A percentile compares a stretch with the other conserved stretches of the same genome.
Evolutionary conservation across 1,284 basidiomycete genomes (phyloP).

Genomic region (Cryptococcus deneoformans): DNA sequence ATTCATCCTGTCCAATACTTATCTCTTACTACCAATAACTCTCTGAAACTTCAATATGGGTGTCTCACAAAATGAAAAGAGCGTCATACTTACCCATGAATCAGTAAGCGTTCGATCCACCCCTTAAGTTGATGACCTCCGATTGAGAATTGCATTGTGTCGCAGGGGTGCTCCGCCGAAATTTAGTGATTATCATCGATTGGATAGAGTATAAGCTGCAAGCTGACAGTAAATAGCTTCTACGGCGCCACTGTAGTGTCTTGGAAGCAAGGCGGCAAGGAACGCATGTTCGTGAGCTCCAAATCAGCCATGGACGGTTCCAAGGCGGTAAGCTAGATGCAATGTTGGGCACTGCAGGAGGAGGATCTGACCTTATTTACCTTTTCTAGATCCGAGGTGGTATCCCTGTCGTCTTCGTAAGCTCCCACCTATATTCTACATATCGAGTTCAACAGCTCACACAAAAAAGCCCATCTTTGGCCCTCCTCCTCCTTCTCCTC

Average conservation of each 20-base stretch:
- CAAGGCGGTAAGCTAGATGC: constrained; percentile 52
- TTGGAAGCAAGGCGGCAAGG: constrained; percentile 54
- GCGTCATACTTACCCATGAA: constrained; percentile 35
- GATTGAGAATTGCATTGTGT: constrained; percentile 3
- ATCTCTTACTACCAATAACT: not conserved
- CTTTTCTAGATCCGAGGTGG: constrained; percentile 40
- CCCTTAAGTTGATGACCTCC: not conserved
- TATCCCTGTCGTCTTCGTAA: constrained; percentile 41
- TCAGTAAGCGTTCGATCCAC: constrained; percentile 25
- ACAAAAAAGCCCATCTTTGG: constrained; percentile 68
- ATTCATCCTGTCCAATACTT: not conserved
- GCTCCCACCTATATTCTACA: not conserved
- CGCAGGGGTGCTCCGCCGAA: constrained; percentile 66
- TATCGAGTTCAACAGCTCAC: not conserved
- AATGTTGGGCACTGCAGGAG: not conserved
- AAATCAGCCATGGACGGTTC: constrained; percentile 72
- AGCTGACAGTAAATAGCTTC: constrained; percentile 42
- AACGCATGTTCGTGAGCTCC: constrained; percentile 77
- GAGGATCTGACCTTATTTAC: not conserved
- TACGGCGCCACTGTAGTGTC: constrained; percentile 70
- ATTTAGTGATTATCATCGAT: constrained; percentile 50
- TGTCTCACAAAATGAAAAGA: constrained; percentile 41
- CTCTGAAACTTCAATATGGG: constrained; percentile 29
- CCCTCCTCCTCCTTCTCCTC: constrained; percentile 55
- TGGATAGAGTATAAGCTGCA: not conserved